Evolutionary conservation across 495 filamentous ascomycete species (phyloP), one percentile per base, ranked within the genome.

Genomic region (Neurospora tetrasperma): DNA sequence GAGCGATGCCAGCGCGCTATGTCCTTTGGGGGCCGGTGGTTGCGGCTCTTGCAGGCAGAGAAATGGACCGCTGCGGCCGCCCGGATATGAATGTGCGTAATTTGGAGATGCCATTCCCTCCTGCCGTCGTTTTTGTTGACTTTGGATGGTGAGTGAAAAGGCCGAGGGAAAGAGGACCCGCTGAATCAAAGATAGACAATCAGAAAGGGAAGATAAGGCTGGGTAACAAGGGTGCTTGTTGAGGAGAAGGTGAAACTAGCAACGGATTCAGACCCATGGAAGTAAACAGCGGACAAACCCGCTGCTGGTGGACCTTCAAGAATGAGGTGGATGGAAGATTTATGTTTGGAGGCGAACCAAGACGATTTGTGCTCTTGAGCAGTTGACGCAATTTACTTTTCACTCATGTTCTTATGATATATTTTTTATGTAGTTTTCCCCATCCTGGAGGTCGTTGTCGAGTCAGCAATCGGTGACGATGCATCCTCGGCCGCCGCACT

Each of bases 31-130:
- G 38, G 75, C 74, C 27, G 80, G 76, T 9, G 75, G 75, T 31
- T 77, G 77, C 27, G 84, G 83, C 31, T 84, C 83, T 48, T 82
- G 79, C 7, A 81, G 77, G 39, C 80, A 72, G 38, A 82, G 74
- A 71, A 81, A 81, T 0, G 80, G 78, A 12, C 75, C 73, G 9
- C 77, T 75, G 16, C 74, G 75, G 38, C 82, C 80, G 54, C 76
- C 59, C 20, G 70, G 42, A 16, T 66, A 23, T 66, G 54, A 18
- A 20, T 70, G 74, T 23, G 75, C 18, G 27, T 69, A 73, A 11
- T 73, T 46, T 40, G 54, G 54, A 66, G 54, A 66, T 35, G 54
- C 14, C 54, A 66, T 66, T 62, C 9, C 54, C 54, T 4, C 54
- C 54, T 27, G 23, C 2, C 3, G 54, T 4, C 27, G 27, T 66